Evolutionary conservation across 306 rosid species (phyloP).

Genomic region (Leucaena leucocephala): DNA sequence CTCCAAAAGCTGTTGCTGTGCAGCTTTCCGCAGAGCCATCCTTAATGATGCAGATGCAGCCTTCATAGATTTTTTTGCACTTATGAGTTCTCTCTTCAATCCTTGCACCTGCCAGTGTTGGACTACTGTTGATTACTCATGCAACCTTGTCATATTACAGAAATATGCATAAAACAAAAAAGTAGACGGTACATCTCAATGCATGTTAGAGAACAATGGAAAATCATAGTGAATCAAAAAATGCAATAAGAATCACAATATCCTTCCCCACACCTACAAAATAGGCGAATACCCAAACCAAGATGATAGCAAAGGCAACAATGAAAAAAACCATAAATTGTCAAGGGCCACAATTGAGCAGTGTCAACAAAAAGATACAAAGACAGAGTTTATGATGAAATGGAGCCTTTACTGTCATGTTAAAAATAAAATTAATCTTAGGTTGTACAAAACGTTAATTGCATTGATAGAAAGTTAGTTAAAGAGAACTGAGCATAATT

Average conservation of each 20-base stretch:
- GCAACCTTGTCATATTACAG: constrained; percentile 24
- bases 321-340: constrained; percentile 9
- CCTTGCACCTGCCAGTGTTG: constrained; percentile 79
- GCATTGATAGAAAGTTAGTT: neutral
- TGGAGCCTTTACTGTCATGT: neutral
- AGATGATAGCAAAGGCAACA: neutral
- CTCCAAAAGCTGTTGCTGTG: constrained; percentile 71
- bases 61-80: constrained; percentile 73
- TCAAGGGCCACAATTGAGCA: neutral
- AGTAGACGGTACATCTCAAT: constrained; percentile 19
- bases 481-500: neutral
- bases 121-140: constrained; percentile 31
- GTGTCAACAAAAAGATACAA: neutral
- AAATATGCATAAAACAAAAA: constrained; percentile 25
- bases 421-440: neutral
- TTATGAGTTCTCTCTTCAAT: constrained; percentile 71
- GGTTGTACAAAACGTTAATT: neutral
- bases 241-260: constrained; percentile 4
- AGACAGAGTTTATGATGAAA: neutral
- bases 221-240: neutral
- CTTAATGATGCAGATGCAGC: constrained; percentile 79
- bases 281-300: neutral
- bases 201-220: constrained; percentile 1
- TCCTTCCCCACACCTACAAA: neutral
- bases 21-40: constrained; percentile 73